Conservation (phyloP, 164 flowering plant species). For the Annona cherimola region DNA sequence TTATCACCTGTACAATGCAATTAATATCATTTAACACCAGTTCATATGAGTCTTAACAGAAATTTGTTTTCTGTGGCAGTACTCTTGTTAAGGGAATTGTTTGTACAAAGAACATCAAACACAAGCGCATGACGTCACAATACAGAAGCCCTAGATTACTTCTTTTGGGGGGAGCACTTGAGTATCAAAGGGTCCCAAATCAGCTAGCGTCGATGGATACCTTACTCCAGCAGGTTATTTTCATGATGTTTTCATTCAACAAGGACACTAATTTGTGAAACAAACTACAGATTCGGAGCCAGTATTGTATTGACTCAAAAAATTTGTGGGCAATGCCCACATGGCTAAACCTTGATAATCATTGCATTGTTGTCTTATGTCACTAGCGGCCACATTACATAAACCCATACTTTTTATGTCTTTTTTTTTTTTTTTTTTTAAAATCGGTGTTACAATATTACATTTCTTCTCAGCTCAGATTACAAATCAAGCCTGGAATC, state of each 20-base stretch:
- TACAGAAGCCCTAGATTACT: conserved; percentile 80
- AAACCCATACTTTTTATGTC: not conserved
- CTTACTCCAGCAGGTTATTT: conserved; percentile 77
- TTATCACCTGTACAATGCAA: not conserved
- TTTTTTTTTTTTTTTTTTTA: no score
- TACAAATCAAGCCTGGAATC: no score
- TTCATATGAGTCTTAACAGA: not conserved
- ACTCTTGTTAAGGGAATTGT: conserved; percentile 81
- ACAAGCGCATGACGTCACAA: conserved; percentile 96
- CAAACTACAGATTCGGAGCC: not conserved
- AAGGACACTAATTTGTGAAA: not conserved
- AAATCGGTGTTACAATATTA: no score
- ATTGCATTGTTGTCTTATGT: not conserved
- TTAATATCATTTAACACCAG: not conserved
- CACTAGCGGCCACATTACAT: not conserved
- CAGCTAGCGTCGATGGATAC: conserved; percentile 83
- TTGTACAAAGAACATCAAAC: conserved; percentile 94
- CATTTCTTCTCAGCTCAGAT: no score
- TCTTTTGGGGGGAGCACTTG: conserved; percentile 90
- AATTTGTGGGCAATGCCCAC: not conserved
- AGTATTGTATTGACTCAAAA: not conserved
- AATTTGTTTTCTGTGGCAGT: conserved; percentile 38
- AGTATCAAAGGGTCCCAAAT: conserved; percentile 74
- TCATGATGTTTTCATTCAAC: not conserved
- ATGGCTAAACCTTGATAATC: not conserved